Evolutionary conservation across 2,329 filamentous ascomycete species (phyloP).

Genomic region (Hansfordia pulvinata): DNA sequence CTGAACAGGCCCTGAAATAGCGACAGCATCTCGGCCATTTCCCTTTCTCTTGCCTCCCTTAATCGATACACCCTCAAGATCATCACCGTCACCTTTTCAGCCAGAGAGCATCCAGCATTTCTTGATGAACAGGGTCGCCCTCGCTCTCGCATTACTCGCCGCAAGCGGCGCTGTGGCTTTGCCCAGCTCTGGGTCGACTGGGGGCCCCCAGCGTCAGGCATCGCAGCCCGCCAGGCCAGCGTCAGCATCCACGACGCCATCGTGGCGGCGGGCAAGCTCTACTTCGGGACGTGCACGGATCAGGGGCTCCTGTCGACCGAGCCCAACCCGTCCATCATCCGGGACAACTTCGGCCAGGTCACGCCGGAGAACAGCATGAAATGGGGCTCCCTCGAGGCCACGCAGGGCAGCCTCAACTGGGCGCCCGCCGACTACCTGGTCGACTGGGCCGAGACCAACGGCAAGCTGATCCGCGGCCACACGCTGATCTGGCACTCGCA

Average conservation of each 20-base stretch:
- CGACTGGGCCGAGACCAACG: constrained; percentile 40
- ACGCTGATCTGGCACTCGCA: constrained; percentile 53
- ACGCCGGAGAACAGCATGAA: constrained; percentile 61
- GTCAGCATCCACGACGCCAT: constrained; percentile 40
- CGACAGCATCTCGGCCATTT: too few relatives aligned
- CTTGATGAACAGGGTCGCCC: too few relatives aligned
- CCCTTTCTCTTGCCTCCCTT: too few relatives aligned
- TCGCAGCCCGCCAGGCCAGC: constrained; percentile 17
- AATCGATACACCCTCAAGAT: too few relatives aligned
- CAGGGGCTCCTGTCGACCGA: constrained; percentile 32
- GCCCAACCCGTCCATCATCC: constrained; percentile 41
- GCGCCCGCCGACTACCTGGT: constrained; percentile 43
- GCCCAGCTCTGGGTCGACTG: too few relatives aligned
- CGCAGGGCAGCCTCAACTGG: constrained; percentile 39
- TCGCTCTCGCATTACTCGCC: too few relatives aligned
- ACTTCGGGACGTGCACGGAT: constrained; percentile 47
- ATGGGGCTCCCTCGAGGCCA: constrained; percentile 37
- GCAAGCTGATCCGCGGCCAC: constrained; percentile 49
- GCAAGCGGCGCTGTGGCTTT: too few relatives aligned
- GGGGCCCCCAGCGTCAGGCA: too few relatives aligned
- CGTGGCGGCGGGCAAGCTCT: constrained; percentile 50
- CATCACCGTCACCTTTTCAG: too few relatives aligned
- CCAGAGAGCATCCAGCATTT: too few relatives aligned
- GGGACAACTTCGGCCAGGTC: constrained; percentile 47
- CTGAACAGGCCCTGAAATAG: too few relatives aligned